Conservation (phyloP, 2,329 filamentous ascomycete genomes). For the Xylaria sp. region DNA sequence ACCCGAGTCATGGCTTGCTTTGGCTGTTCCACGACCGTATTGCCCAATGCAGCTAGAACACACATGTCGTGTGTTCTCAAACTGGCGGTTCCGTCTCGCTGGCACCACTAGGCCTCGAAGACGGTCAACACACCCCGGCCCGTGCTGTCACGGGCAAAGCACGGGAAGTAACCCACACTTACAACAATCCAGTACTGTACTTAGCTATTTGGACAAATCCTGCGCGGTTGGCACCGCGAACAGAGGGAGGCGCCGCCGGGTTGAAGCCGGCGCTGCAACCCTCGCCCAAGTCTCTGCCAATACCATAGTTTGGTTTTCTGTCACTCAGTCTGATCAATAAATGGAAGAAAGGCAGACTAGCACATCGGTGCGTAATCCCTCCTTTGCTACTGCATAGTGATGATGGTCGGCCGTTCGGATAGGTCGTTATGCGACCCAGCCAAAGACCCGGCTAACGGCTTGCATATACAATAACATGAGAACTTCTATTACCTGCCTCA, state of each 20-base stretch:
- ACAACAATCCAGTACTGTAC: too few relatives aligned
- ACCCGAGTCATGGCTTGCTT: constrained; percentile 14
- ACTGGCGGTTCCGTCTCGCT: constrained; percentile 27
- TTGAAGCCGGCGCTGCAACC: background rate
- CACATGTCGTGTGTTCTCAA: constrained; percentile 21
- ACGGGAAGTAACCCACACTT: constrained; percentile 3
- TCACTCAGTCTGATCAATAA: background rate
- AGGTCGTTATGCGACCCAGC: too few relatives aligned
- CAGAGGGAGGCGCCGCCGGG: background rate
- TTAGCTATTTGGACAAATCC: too few relatives aligned
- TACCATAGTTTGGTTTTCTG: background rate
- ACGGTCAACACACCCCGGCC: constrained; percentile 15
- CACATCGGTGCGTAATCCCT: too few relatives aligned
- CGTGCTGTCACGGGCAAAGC: constrained; percentile 13
- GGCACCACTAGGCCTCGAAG: constrained; percentile 25
- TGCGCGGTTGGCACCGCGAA: background rate
- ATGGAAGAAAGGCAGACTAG: background rate
- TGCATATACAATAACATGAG: background rate
- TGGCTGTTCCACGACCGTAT: constrained; percentile 10
- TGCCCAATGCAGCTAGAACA: constrained; percentile 25
- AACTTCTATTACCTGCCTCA: background rate
- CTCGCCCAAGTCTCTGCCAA: background rate
- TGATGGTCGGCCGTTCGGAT: too few relatives aligned
- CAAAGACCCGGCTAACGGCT: background rate
- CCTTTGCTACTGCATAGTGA: too few relatives aligned